phyloP scores from a whole-genome alignment of 306 rosid genomes.

The Argentina anserina region DNA sequence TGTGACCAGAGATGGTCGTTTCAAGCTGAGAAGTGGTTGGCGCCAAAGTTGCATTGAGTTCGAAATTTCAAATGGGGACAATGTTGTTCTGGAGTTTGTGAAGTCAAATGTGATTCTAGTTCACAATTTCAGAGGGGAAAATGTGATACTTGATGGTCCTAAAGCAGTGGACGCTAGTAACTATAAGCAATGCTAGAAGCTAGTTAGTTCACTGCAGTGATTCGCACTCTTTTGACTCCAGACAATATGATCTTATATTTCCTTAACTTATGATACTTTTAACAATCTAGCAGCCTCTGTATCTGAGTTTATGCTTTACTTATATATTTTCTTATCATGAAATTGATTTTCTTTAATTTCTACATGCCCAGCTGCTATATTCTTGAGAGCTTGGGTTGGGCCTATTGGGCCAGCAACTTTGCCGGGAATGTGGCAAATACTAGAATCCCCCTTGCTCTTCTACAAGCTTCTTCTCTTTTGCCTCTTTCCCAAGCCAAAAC shows the following conservation, averaged over 20 bases:
- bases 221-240: background rate
- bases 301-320: too few relatives aligned
- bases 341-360: too few relatives aligned
- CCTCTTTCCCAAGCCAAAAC: conserved; percentile 25
- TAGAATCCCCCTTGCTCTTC: too few relatives aligned
- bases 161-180: background rate
- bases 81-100: background rate
- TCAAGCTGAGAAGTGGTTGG: background rate
- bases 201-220: background rate
- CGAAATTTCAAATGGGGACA: background rate
- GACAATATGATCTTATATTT: background rate
- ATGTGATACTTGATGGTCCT: background rate
- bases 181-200: background rate
- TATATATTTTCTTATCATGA: too few relatives aligned
- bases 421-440: too few relatives aligned
- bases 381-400: too few relatives aligned
- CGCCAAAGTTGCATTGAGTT: background rate
- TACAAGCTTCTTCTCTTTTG: conserved; percentile 28
- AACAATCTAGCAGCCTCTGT: background rate
- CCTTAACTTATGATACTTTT: background rate
- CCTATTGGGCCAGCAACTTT: background rate
- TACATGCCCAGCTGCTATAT: too few relatives aligned
- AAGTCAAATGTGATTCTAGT: background rate
- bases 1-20: background rate
- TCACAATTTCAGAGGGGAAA: background rate